A percentile compares a stretch with the other conserved stretches of the same genome.
Conservation (phyloP, 768 basidiomycete genomes). For the Royoungia palumana region DNA sequence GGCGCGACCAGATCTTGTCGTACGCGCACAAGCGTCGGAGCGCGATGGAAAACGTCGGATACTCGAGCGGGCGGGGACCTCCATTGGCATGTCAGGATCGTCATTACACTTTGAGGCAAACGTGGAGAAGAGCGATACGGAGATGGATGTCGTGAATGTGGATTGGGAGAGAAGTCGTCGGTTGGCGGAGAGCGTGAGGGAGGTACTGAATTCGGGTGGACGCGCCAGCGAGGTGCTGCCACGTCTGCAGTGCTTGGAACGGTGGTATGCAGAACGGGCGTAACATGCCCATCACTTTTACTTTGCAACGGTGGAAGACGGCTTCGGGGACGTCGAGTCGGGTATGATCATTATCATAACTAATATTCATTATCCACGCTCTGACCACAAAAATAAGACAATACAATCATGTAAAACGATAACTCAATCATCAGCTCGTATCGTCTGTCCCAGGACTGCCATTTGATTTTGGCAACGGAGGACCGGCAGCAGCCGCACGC, state of each 20-base stretch:
- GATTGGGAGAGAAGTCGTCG: slow-evolving; percentile 28
- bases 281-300: too few species aligned
- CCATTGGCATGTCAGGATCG: background rate
- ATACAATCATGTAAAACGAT: background rate
- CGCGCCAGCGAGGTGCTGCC: slow-evolving; percentile 26
- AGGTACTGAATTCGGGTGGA: slow-evolving; percentile 18
- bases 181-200: slow-evolving; percentile 22
- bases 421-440: slow-evolving; percentile 23
- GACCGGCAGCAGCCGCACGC: slow-evolving; percentile 8
- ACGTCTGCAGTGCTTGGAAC: slow-evolving; percentile 22
- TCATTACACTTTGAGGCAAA: background rate
- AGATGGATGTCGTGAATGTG: background rate
- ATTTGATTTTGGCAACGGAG: slow-evolving; percentile 31
- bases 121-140: background rate
- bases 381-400: background rate
- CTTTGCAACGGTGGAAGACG: too few species aligned
- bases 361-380: background rate
- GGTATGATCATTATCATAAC: background rate
- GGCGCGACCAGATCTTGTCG: slow-evolving; percentile 44
- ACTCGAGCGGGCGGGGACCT: background rate
- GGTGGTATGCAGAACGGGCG: slow-evolving; percentile 9
- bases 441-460: slow-evolving; percentile 39
- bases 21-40: slow-evolving; percentile 25
- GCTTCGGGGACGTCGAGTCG: too few species aligned
- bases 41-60: slow-evolving; percentile 9